phyloP scores from a whole-genome alignment of 306 rosid genomes.

The Casuarina glauca region DNA sequence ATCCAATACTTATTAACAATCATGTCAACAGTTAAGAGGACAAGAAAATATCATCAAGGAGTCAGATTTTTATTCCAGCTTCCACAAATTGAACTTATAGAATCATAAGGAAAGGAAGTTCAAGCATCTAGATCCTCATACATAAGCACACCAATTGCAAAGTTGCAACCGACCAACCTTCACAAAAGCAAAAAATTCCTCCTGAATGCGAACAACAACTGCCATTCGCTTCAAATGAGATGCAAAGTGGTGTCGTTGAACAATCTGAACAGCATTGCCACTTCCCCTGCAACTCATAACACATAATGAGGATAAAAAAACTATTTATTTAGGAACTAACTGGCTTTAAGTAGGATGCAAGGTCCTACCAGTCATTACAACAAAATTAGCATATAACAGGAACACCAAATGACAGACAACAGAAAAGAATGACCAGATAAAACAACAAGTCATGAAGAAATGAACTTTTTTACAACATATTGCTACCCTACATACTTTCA shows the following conservation, averaged over 20 bases:
- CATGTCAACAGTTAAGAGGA: background rate
- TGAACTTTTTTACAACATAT: background rate
- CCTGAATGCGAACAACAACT: constrained; percentile 91
- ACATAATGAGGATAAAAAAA: background rate
- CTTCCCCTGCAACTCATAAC: constrained; percentile 61
- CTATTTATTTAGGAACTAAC: background rate
- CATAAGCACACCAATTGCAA: constrained; percentile 15
- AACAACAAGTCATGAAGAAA: background rate
- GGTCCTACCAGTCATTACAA: background rate
- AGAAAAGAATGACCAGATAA: background rate
- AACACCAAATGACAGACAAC: background rate
- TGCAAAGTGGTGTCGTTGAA: constrained; percentile 96
- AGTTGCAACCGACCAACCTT: constrained; percentile 63
- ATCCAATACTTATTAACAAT: background rate
- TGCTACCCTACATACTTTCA: background rate
- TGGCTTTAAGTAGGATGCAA: background rate
- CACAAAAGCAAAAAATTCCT: constrained; percentile 85
- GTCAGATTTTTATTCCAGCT: background rate
- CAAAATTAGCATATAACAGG: too few species aligned
- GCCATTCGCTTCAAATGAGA: constrained; percentile 97
- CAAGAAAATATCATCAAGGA: background rate
- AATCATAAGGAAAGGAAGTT: background rate
- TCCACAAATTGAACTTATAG: background rate
- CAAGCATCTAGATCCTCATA: background rate
- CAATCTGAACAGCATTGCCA: constrained; percentile 86